Conservation (phyloP, 768 basidiomycete genomes). For the Amanita jacksonii region DNA sequence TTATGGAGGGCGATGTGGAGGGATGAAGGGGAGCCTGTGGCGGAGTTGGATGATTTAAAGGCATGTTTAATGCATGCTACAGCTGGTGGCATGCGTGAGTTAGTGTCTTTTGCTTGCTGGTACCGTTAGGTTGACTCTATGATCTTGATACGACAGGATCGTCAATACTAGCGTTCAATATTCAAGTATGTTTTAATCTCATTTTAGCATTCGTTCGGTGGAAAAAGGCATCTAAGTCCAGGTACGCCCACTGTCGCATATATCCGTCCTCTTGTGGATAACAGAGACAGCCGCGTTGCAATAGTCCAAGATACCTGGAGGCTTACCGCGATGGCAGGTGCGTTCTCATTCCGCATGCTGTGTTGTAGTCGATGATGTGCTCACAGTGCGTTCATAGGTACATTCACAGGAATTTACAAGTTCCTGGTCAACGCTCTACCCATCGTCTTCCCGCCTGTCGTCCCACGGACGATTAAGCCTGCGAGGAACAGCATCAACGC, state of each 20-base stretch:
- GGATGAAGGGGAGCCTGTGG: constrained; percentile 67
- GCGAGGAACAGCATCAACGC: constrained; percentile 7
- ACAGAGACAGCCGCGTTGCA: constrained; percentile 52
- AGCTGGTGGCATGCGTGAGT: constrained; percentile 69
- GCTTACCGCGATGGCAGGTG: constrained; percentile 85
- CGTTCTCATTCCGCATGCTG: no score
- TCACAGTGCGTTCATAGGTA: constrained; percentile 29
- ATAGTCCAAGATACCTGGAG: constrained; percentile 75
- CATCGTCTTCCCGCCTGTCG: constrained; percentile 48
- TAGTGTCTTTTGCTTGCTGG: neutral
- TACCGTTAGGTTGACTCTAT: neutral
- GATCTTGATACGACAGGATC: constrained; percentile 62
- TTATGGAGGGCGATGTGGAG: constrained; percentile 79
- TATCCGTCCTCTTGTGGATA: neutral
- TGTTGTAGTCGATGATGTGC: neutral
- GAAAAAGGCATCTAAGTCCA: constrained; percentile 50
- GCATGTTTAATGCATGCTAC: constrained; percentile 66
- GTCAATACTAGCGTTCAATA: constrained; percentile 66
- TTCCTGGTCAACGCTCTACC: constrained; percentile 71
- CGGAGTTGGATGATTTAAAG: constrained; percentile 50
- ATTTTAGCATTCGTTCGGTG: constrained; percentile 70
- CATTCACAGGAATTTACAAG: constrained; percentile 74
- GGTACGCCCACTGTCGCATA: constrained; percentile 30
- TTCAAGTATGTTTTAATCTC: constrained; percentile 77
- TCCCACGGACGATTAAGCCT: constrained; percentile 15